Percentiles rank a stretch among this genome's conserved stretches.
Evolutionary conservation across 257 asterid species (phyloP).

Genomic region (Orobanche coerulescens): DNA sequence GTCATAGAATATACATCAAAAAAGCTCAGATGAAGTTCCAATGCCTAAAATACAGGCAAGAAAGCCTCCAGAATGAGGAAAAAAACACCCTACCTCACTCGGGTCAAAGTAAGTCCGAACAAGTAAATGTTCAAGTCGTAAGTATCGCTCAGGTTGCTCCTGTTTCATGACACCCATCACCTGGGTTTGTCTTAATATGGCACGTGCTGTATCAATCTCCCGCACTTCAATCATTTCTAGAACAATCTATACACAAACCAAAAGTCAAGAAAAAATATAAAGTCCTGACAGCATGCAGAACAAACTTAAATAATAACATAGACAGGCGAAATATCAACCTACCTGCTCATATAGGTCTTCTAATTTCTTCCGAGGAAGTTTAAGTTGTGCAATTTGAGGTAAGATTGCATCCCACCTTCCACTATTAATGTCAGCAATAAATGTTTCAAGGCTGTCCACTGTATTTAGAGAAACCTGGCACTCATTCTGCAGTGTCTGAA

Average conservation of each 20-base stretch:
- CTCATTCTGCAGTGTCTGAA: slow-evolving; percentile 82
- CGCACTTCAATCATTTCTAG: slow-evolving; percentile 98
- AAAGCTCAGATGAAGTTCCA: slow-evolving; percentile 10
- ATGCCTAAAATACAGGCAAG: neutral
- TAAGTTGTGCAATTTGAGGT: slow-evolving; percentile 91
- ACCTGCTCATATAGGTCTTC: slow-evolving; percentile 99
- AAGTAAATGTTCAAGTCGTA: slow-evolving; percentile 87
- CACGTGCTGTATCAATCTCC: slow-evolving; percentile 95
- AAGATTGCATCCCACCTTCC: slow-evolving; percentile 99
- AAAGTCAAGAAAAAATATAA: slow-evolving; percentile 12
- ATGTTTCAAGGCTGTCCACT: slow-evolving; percentile 88
- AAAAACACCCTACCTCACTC: slow-evolving; percentile 52
- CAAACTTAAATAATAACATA: neutral
- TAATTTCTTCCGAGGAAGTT: slow-evolving; percentile 81
- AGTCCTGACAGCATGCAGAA: slow-evolving; percentile 10
- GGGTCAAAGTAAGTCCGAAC: slow-evolving; percentile 97
- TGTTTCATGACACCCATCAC: slow-evolving; percentile 99
- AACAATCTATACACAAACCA: slow-evolving; percentile 51
- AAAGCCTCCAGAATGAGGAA: slow-evolving; percentile 12
- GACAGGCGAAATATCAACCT: slow-evolving; percentile 4
- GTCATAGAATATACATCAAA: neutral
- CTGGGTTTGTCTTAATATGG: slow-evolving; percentile 92
- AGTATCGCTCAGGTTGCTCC: slow-evolving; percentile 90
- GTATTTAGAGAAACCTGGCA: slow-evolving; percentile 96
- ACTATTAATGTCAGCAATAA: slow-evolving; percentile 79